phyloP scores from a whole-genome alignment of 345 rosid genomes.

The Eucalyptus victrix region DNA sequence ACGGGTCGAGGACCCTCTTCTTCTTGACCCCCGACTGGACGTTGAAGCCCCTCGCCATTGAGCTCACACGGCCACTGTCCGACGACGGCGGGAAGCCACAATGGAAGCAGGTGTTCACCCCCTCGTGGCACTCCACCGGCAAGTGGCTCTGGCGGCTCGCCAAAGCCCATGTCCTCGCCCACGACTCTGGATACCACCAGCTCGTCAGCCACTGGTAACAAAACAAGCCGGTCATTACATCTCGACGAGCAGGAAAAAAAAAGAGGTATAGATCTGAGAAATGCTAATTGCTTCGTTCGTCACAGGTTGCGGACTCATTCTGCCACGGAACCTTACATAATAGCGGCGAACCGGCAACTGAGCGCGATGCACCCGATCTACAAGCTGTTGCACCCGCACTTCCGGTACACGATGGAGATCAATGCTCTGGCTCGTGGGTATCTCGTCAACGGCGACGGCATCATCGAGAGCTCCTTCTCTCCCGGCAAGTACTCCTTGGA shows the following conservation, averaged over 20 bases:
- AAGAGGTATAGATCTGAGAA: not conserved
- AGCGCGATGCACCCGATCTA: conserved; percentile 66
- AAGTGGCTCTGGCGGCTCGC: conserved; percentile 73
- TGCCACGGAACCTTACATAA: conserved; percentile 55
- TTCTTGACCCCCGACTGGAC: conserved; percentile 38
- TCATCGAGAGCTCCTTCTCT: conserved; percentile 48
- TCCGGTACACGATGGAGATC: conserved; percentile 72
- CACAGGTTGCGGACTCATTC: conserved; percentile 66
- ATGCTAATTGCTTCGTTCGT: not conserved
- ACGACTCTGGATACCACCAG: conserved; percentile 57
- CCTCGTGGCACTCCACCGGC: conserved; percentile 28
- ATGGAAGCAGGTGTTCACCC: conserved; percentile 46
- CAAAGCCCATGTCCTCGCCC: conserved; percentile 53
- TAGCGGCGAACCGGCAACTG: conserved; percentile 58
- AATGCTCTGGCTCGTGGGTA: conserved; percentile 53
- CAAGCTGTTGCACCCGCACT: conserved; percentile 52
- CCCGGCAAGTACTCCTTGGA: conserved; percentile 44
- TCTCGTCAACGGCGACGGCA: conserved; percentile 42
- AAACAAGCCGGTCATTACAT: not conserved
- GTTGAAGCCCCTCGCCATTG: conserved; percentile 50
- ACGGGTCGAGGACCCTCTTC: conserved; percentile 62
- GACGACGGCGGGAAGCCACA: conserved; percentile 42
- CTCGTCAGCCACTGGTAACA: conserved; percentile 63
- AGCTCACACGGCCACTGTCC: conserved; percentile 39
- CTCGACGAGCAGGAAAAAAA: too few relatives aligned